Percentiles rank a stretch among this genome's conserved stretches.
Evolutionary conservation across 768 basidiomycete genomes (phyloP).

Genomic region (Boletus pseudo-olivaceus): DNA sequence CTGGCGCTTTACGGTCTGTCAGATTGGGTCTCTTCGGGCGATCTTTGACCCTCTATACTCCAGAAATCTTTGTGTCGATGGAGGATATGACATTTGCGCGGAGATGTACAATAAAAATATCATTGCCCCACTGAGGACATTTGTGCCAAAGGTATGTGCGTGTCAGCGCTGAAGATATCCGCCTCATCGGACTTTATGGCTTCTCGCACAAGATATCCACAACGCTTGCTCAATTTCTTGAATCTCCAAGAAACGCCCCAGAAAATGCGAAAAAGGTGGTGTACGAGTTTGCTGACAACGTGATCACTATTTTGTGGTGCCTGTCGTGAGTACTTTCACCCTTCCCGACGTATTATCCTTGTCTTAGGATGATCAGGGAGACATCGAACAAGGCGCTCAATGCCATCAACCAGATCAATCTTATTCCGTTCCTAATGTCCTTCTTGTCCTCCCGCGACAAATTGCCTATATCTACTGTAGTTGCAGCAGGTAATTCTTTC

Average conservation of each 20-base stretch:
- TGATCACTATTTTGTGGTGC: constrained; percentile 92
- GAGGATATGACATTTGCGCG: constrained; percentile 91
- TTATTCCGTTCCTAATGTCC: constrained; percentile 86
- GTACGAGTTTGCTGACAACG: constrained; percentile 87
- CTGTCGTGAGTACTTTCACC: constrained; percentile 70
- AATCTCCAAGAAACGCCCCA: constrained; percentile 55
- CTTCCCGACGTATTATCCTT: background rate
- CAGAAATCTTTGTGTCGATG: constrained; percentile 93
- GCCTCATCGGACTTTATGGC: background rate
- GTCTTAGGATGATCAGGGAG: constrained; percentile 52
- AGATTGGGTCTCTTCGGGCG: background rate
- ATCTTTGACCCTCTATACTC: constrained; percentile 5
- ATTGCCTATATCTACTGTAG: constrained; percentile 67
- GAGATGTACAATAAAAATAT: constrained; percentile 98
- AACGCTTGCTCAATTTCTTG: constrained; percentile 64
- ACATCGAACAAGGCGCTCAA: constrained; percentile 82
- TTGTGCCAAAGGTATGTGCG: constrained; percentile 68
- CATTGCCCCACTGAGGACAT: constrained; percentile 67
- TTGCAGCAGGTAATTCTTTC: constrained; percentile 65
- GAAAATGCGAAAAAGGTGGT: constrained; percentile 73
- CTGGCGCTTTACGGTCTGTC: constrained; percentile 78
- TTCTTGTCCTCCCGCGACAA: constrained; percentile 72
- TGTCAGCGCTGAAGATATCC: background rate
- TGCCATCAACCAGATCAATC: constrained; percentile 76
- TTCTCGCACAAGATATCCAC: constrained; percentile 58